Conservation (phyloP, 345 rosid genomes). For the Melaleuca quinquenervia region DNA sequence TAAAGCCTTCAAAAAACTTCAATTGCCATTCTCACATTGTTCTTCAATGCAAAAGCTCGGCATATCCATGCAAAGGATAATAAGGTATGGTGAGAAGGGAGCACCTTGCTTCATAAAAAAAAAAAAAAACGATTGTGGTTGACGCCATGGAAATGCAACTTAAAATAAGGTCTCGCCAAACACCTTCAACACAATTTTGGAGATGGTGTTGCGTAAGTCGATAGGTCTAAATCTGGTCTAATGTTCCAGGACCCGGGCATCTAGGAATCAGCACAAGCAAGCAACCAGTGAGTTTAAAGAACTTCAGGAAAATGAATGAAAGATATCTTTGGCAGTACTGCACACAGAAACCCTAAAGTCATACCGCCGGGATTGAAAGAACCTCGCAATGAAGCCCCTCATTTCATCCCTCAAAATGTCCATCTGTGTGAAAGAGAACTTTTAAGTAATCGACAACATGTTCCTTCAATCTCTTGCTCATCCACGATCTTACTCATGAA, state of each 20-base stretch:
- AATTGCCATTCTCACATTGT: not conserved
- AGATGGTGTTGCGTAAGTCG: not conserved
- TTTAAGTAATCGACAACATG: not conserved
- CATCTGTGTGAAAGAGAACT: not conserved
- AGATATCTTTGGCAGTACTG: not conserved
- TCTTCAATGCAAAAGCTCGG: not conserved
- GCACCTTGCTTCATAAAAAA: not conserved
- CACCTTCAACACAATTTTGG: not conserved
- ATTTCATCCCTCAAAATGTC: not conserved
- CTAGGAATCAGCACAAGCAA: not conserved
- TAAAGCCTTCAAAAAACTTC: not conserved
- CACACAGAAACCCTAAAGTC: not conserved
- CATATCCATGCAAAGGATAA: not conserved
- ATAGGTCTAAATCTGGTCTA: not conserved
- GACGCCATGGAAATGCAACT: not conserved
- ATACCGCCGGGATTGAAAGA: not conserved
- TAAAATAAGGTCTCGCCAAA: not conserved
- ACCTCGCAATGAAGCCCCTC: not conserved
- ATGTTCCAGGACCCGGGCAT: too few relatives aligned
- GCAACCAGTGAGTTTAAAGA: not conserved
- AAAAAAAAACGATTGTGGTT: not conserved
- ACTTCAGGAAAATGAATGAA: not conserved
- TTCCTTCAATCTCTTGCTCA: not conserved
- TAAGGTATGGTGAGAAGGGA: not conserved
- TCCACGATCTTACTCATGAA: not conserved